Base-by-base conservation (phyloP, 805 yeast genomes). In the Osmozyma mogii region DNA sequence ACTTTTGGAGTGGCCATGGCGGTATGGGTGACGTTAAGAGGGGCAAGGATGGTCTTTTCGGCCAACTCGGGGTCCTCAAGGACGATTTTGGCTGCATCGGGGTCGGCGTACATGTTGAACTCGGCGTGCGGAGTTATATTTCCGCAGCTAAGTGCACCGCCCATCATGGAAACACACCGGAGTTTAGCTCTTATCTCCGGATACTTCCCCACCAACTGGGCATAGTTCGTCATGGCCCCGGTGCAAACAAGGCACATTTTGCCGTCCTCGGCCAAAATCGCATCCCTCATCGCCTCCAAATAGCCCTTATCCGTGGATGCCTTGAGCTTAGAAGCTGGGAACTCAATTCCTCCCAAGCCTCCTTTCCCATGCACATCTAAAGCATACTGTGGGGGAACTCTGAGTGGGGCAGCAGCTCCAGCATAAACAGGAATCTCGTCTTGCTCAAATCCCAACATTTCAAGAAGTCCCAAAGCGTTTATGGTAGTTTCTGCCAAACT, bases 331-430 rank as follows among this genome's bases (percentile, higher is more conserved):
- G 15, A 14, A 0, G 82, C 72, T n/a, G n/a, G n/a, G n/a, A n/a
- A n/a, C n/a, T n/a, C n/a, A 8, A 18, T 10, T n/a, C 92, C 94
- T 27, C 84, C 89, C 14, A 85, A 56, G 0, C 95, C 96, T 2
- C 78, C 60, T 20, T 52, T 57, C 1, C 95, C 95, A 45, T 83
- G 94, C 15, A 81, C 72, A 27, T 72, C 70, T 5, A 74, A 68
- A 4, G 92, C 84, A 41, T 53, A 59, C 13, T 54, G 51, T 0
- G 76, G 67, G 5, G 56, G 54, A 8, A 74, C 66, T 1, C 47
- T 54, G 43, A 82, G 53, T 0, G 95, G 92, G 15, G 45, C 52
- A 3, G 54, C 61, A 9, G 75, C 72, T 1, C 95, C 94, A 5
- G 73, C 58, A 38, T 71, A 84, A 0, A 85, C 85, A 0, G 75